Percentiles rank a stretch among this genome's conserved stretches.
phyloP scores from a whole-genome alignment of 352 stramenopile species.

The Phytophthora pistaciae region DNA sequence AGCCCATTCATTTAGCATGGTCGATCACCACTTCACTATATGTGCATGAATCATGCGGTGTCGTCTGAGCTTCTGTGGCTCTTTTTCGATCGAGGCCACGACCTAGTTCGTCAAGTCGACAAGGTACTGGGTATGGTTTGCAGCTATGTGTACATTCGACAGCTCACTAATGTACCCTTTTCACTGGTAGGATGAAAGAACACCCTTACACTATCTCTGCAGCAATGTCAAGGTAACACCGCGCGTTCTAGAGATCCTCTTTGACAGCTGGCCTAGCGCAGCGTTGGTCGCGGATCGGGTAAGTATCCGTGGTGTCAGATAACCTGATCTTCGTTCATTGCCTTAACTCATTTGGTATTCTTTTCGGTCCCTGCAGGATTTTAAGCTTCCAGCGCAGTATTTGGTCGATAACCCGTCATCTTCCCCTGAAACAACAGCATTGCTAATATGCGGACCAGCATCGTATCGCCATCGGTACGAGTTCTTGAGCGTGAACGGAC shows the following conservation, averaged over 20 bases:
- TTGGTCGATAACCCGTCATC: constrained; percentile 71
- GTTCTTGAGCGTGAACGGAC: constrained; percentile 49
- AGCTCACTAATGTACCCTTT: background rate
- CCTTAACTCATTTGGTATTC: background rate
- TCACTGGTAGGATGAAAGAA: constrained; percentile 54
- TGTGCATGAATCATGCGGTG: constrained; percentile 69
- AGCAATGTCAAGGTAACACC: constrained; percentile 58
- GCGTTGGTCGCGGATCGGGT: constrained; percentile 64
- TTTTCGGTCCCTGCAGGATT: constrained; percentile 40
- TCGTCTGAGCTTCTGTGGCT: constrained; percentile 73
- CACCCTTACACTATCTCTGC: constrained; percentile 72
- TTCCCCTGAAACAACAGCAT: constrained; percentile 50
- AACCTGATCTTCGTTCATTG: background rate
- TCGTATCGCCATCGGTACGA: constrained; percentile 80
- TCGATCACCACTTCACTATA: constrained; percentile 72
- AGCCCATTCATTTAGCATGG: constrained; percentile 41
- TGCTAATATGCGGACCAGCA: constrained; percentile 65
- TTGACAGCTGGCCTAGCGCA: constrained; percentile 70
- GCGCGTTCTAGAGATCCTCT: constrained; percentile 71
- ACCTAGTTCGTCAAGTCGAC: constrained; percentile 64
- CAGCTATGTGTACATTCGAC: no score
- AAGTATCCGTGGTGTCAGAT: background rate
- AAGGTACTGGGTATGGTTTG: constrained; percentile 42
- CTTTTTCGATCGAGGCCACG: constrained; percentile 69
- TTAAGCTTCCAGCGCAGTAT: constrained; percentile 79